Conservation (phyloP, 495 filamentous ascomycete genomes). For the Neurospora sp. region DNA sequence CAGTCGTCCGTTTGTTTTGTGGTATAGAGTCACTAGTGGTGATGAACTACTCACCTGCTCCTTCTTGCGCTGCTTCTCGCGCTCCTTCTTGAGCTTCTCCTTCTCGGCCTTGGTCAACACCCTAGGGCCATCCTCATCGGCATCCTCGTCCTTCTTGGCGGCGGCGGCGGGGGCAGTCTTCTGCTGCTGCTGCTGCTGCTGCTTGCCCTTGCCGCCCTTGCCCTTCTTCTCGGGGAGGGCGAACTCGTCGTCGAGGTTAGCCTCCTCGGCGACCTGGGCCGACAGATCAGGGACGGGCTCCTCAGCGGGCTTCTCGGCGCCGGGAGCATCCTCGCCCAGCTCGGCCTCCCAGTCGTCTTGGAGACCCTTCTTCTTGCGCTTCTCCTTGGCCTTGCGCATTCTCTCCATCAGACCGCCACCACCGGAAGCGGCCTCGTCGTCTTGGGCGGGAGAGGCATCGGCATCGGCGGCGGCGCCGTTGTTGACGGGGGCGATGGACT, state of each 20-base stretch:
- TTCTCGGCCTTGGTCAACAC: constrained; percentile 93
- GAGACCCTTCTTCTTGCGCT: constrained; percentile 88
- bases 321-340: constrained; percentile 49
- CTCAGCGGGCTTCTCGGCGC: constrained; percentile 32
- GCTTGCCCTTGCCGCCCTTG: constrained; percentile 86
- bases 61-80: constrained; percentile 91
- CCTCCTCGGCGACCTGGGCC: constrained; percentile 74
- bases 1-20: not conserved
- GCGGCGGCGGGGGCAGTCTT: constrained; percentile 46
- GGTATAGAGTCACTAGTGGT: not conserved
- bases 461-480: constrained; percentile 28
- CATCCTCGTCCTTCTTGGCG: constrained; percentile 37
- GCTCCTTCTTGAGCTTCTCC: constrained; percentile 89
- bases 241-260: constrained; percentile 76
- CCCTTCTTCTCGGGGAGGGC: constrained; percentile 86
- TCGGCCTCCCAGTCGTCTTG: constrained; percentile 59
- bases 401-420: constrained; percentile 69
- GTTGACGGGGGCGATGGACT: constrained; percentile 47
- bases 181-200: constrained; percentile 58
- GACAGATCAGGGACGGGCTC: constrained; percentile 41
- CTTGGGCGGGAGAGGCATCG: constrained; percentile 37
- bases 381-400: constrained; percentile 79
- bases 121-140: constrained; percentile 48
- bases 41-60: constrained; percentile 51
- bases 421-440: constrained; percentile 39